Base-by-base conservation (phyloP, 768 basidiomycete genomes). In the Dendrothele bispora region DNA sequence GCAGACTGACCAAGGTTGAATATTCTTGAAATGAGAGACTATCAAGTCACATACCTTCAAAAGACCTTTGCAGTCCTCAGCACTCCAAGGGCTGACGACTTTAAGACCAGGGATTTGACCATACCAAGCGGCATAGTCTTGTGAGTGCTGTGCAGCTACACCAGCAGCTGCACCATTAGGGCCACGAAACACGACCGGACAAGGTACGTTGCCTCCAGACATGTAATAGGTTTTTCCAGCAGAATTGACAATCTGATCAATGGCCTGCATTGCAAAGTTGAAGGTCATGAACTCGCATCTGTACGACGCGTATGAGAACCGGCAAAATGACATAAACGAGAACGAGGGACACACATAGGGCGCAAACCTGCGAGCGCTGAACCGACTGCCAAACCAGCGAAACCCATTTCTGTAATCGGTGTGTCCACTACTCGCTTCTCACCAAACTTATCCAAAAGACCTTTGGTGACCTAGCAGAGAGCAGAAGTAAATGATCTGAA, bases 271-370 rank as follows among this genome's bases (percentile, higher is more conserved):
- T 55, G 95, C 95, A 66, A 99, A 98, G 79, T 99, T 98, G 79
- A 95, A 98, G 14, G 95, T 98, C 95, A 98, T 98, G 77, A 98
- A 99, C 77, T 98, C 95, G 80, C 95, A 98, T 61, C 91, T 93
- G 50, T 46, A 37, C 60, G 36, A 55, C 39, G 28, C 29, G 35
- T 52, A 36, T 49, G 35, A 46, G 49, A 42, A n/a, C 36, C 51
- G 39, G 48, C 26, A 52, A 26, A 14, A 26, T n/a, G 15, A 22
- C n/a, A 45, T 24, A 21, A 17, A 2, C 26, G 24, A 22, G 22
- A 7, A 15, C 5, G 14, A 47, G 29, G 17, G 46, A 61, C 83
- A 49, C 65, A 90, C 90, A 99, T 79, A 52, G 97, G 97, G 58
- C 95, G 82, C 48, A 99, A 83, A 61, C 97, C 97, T 60, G 92